Evolutionary conservation across 2,329 filamentous ascomycete genomes (phyloP).

Genomic region (Ciborinia camelliae): DNA sequence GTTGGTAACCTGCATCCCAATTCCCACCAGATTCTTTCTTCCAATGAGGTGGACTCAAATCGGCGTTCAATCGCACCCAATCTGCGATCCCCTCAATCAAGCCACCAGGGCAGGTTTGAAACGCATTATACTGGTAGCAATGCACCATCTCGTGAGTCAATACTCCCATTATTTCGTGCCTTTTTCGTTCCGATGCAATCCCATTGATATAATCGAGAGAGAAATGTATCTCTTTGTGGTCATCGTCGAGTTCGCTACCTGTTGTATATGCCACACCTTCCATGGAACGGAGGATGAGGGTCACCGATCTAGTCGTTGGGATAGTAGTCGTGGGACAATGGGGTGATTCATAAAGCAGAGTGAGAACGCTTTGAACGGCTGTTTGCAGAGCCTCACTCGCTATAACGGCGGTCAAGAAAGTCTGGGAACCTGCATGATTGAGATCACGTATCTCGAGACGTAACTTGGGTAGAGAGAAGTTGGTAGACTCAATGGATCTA

Average conservation of each 20-base stretch:
- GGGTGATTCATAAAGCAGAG: conserved; percentile 63
- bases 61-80: conserved; percentile 77
- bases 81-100: conserved; percentile 90
- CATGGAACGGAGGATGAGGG: conserved; percentile 75
- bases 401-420: conserved; percentile 67
- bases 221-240: conserved; percentile 93
- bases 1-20: conserved; percentile 91
- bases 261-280: conserved; percentile 86
- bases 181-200: conserved; percentile 44
- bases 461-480: conserved; percentile 52
- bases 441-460: conserved; percentile 59
- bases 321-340: conserved; percentile 40
- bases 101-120: conserved; percentile 62
- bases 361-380: conserved; percentile 66
- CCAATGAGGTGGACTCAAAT: conserved; percentile 81
- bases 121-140: conserved; percentile 80
- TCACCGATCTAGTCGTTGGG: conserved; percentile 77
- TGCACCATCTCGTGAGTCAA: conserved; percentile 92
- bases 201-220: conserved; percentile 68
- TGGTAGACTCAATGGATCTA: conserved; percentile 6
- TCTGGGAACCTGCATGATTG: conserved; percentile 54
- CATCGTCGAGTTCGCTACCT: conserved; percentile 70
- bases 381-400: conserved; percentile 57
- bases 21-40: conserved; percentile 50
- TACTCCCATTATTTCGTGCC: conserved; percentile 73